phyloP scores from a whole-genome alignment of 2,329 filamentous ascomycete species.

The Akanthomyces dipterigenus region DNA sequence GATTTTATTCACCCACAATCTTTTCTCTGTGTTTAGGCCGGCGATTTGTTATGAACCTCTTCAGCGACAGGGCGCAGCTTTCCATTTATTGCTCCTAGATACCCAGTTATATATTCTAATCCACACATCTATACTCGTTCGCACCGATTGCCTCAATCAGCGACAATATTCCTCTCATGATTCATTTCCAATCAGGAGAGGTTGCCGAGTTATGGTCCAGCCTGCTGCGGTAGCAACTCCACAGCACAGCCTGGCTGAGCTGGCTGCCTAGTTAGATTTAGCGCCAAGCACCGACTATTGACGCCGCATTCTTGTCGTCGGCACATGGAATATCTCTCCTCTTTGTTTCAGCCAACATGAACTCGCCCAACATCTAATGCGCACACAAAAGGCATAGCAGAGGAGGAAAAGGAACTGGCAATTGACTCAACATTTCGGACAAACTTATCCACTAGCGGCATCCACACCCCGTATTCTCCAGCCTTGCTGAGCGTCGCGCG shows the following conservation, averaged over 20 bases:
- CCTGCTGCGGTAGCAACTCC: not conserved
- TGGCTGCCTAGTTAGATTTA: not conserved
- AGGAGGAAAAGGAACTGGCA: too few relatives aligned
- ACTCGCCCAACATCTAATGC: not conserved
- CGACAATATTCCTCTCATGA: not conserved
- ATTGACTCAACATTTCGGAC: not conserved
- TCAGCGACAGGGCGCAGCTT: not conserved
- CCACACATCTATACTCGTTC: not conserved
- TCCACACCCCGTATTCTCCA: not conserved
- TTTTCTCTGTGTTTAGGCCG: not conserved
- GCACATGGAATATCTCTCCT: not conserved
- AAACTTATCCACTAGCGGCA: not conserved
- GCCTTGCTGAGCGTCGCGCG: not conserved
- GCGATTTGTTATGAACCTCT: not conserved
- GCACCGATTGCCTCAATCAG: not conserved
- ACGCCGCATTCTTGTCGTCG: not conserved
- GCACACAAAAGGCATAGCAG: too few relatives aligned
- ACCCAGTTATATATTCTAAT: conserved; percentile 4
- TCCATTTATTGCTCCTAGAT: conserved; percentile 1
- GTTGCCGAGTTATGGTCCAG: not conserved
- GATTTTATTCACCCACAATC: not conserved
- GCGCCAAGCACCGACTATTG: conserved; percentile 5
- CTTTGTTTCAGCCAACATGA: not conserved
- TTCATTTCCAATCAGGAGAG: not conserved
- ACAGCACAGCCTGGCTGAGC: not conserved